Base-by-base conservation (phyloP, 495 filamentous ascomycete species). In the Xylaria cubensis region DNA sequence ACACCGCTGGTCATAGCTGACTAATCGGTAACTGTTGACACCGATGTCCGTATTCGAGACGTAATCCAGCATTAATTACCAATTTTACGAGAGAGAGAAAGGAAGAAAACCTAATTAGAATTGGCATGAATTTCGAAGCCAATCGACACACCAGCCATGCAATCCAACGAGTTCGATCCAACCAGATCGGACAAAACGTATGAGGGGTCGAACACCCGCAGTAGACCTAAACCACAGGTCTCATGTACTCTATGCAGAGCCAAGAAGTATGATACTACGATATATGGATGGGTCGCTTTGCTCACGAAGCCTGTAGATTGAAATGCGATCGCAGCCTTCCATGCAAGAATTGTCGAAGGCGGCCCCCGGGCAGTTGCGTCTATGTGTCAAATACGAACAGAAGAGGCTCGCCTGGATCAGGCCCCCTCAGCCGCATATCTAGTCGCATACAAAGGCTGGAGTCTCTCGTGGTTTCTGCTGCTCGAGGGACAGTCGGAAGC, bases 191-290 rank as follows among this genome's bases (percentile, higher is more conserved):
- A 55, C 51, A 55, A 55, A 26, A 26, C 51, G 21, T 10, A 55
- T 10, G 51, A 55, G 9, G 51, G 15, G 21, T 51, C 48, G 0
- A 51, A 21, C 7, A 9, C 48, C 48, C 51, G 51, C 26, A 55
- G 51, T 15, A 55, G 51, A 15, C 51, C 51, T 24, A 55, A 55
- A 13, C 51, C 51, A 55, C 51, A 55, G 21, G 9, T 55, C 51
- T 55, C 51, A 26, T 55, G 51, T 55, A 55, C 51, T 55, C 51
- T 26, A 55, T 55, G 51, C 24, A 55, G 51, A 55, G 51, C 51
- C 13, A 55, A 55, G 21, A 55, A 55, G 51, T 55, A 55, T 29
- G 21, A 0, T 29, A 26, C 51, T 55, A 55, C 29, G 26, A 13
- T 24, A 5, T 10, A 15, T 26, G 26, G 51, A 26, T 55, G 4